Conservation (phyloP, 2,329 filamentous ascomycete species). For the Botrytis byssoidea region DNA sequence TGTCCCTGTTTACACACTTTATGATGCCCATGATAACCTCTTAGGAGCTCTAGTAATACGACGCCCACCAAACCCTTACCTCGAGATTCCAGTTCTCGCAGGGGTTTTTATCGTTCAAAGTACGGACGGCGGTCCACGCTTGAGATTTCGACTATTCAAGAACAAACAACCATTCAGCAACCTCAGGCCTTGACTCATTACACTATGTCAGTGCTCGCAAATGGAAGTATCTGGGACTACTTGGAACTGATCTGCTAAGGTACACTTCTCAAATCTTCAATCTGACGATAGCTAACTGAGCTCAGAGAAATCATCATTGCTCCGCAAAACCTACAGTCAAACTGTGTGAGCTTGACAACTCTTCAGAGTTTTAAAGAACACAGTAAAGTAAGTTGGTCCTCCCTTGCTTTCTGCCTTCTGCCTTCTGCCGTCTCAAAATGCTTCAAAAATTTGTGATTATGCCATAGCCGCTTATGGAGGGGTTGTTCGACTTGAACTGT, state of each 20-base stretch:
- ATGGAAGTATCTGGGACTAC: not conserved
- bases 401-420: not conserved
- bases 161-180: not conserved
- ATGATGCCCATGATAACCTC: not conserved
- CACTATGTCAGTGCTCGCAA: not conserved
- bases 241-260: not conserved
- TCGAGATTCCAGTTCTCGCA: not conserved
- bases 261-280: not conserved
- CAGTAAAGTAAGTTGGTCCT: not conserved
- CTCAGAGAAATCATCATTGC: conserved; percentile 14
- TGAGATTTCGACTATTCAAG: not conserved
- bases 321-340: too few species aligned
- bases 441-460: not conserved
- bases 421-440: not conserved
- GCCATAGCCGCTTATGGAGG: not conserved
- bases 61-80: not conserved
- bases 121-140: not conserved
- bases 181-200: not conserved
- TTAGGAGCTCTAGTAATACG: not conserved
- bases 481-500: not conserved
- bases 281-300: not conserved
- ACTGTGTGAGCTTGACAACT: not conserved
- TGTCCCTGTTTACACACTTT: not conserved
- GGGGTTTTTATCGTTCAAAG: not conserved
- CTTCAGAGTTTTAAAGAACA: not conserved